Conservation (phyloP, 2,329 filamentous ascomycete species). For the Trichoderma simmonsii region DNA sequence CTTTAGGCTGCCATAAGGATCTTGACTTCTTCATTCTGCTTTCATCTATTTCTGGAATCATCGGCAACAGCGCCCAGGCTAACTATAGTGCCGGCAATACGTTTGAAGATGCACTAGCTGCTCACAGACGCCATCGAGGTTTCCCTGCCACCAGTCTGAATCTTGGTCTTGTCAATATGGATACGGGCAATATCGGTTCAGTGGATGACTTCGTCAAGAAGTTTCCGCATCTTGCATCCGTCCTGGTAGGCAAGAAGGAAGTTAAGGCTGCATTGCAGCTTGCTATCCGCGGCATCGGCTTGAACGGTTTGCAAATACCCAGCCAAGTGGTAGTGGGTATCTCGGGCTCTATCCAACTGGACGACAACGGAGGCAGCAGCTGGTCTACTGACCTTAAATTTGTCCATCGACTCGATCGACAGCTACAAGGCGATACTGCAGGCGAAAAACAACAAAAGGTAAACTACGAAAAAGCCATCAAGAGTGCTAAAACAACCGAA, state of each 20-base stretch:
- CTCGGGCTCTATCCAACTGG: neutral
- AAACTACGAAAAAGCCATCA: neutral
- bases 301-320: neutral
- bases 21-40: neutral
- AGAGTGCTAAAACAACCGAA: neutral
- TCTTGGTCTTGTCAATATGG: neutral
- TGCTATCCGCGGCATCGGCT: neutral
- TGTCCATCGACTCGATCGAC: neutral
- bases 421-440: neutral
- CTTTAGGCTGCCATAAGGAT: neutral
- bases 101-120: neutral
- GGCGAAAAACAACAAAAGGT: neutral
- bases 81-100: neutral
- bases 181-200: neutral
- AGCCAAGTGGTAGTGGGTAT: neutral
- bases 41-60: neutral
- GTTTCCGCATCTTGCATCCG: neutral
- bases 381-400: neutral
- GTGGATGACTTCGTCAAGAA: neutral
- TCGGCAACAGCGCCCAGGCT: neutral
- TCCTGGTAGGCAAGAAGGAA: neutral
- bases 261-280: neutral
- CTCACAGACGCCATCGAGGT: neutral
- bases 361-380: neutral
- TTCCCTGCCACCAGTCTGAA: neutral